Evolutionary conservation across 768 basidiomycete genomes (phyloP).

Genomic region (Boletus tomentosulus): DNA sequence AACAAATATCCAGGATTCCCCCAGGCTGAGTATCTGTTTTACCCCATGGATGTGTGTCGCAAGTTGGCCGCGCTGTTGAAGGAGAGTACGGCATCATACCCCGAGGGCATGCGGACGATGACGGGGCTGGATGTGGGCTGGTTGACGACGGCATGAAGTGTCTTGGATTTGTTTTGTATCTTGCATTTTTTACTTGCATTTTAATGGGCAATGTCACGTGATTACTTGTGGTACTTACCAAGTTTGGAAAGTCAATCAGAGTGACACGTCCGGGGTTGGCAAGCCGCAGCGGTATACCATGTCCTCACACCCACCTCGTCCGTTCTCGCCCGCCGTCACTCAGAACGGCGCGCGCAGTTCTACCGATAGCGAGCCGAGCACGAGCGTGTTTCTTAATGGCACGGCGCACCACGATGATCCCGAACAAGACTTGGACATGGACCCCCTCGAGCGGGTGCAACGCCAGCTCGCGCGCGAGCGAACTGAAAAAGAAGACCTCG

Average conservation of each 20-base stretch:
- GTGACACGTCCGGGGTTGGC: conserved; percentile 3
- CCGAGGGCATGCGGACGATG: conserved; percentile 71
- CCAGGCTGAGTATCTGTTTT: conserved; percentile 83
- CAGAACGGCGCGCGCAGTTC: conserved; percentile 34
- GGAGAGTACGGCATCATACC: conserved; percentile 77
- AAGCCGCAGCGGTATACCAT: conserved; percentile 2
- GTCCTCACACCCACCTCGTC: conserved; percentile 27
- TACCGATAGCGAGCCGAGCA: conserved; percentile 39
- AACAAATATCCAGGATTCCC: conserved; percentile 77
- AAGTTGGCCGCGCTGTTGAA: conserved; percentile 64
- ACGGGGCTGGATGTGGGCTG: conserved; percentile 81
- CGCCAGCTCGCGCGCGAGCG: conserved; percentile 69
- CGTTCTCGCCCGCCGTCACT: conserved; percentile 27
- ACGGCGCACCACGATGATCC: conserved; percentile 33
- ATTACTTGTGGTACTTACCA: neutral
- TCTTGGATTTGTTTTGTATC: neutral
- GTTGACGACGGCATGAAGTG: conserved; percentile 36
- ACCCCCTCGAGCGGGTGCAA: conserved; percentile 59
- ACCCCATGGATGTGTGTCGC: conserved; percentile 75
- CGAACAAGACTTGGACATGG: conserved; percentile 39
- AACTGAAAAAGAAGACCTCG: conserved; percentile 86
- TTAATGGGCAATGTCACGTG: conserved; percentile 9
- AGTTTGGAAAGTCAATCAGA: conserved; percentile 8
- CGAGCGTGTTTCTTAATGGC: conserved; percentile 29
- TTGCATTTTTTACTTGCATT: neutral